These are phyloP conservation scores for Saxophila tyrrhenica DNA, from an alignment of 495 filamentous ascomycete species.

Conservation along the genomic window DNA sequence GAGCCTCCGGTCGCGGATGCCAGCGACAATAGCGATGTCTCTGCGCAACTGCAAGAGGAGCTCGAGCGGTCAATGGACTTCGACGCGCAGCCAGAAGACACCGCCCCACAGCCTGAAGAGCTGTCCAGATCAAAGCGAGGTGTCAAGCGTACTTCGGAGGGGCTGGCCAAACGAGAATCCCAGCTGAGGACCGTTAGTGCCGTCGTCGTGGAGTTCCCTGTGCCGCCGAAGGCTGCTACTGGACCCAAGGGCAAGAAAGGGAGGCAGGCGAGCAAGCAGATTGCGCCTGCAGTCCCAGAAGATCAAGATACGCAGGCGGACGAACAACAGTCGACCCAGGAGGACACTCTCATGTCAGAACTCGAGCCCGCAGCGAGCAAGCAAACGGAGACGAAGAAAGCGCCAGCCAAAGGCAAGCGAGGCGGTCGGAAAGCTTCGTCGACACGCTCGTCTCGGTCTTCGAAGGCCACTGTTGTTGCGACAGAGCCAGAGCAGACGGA, in stretches of 20 bases:
- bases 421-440: slow-evolving; percentile 16
- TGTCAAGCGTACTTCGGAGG: slow-evolving; percentile 12
- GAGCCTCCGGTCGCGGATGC: background rate
- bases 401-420: slow-evolving; percentile 6
- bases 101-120: slow-evolving; percentile 7
- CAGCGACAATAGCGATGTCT: slow-evolving; percentile 7
- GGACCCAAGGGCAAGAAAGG: slow-evolving; percentile 15
- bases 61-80: slow-evolving; percentile 11
- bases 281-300: background rate
- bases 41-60: slow-evolving; percentile 18
- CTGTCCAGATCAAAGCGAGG: slow-evolving; percentile 9
- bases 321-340: background rate
- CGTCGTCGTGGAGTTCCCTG: slow-evolving; percentile 9
- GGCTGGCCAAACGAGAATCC: slow-evolving; percentile 1
- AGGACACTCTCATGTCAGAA: background rate
- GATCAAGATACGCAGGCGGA: background rate
- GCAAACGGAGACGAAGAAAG: slow-evolving; percentile 14
- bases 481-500: slow-evolving; percentile 4
- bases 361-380: background rate
- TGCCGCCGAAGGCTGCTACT: slow-evolving; percentile 8
- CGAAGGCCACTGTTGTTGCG: slow-evolving; percentile 8
- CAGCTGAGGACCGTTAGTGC: background rate
- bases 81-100: slow-evolving; percentile 1
- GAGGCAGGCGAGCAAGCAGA: slow-evolving; percentile 15
- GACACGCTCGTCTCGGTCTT: slow-evolving; percentile 12